phyloP scores from a whole-genome alignment of 2,329 filamentous ascomycete genomes.

The Acephala macrosclerotiorum region DNA sequence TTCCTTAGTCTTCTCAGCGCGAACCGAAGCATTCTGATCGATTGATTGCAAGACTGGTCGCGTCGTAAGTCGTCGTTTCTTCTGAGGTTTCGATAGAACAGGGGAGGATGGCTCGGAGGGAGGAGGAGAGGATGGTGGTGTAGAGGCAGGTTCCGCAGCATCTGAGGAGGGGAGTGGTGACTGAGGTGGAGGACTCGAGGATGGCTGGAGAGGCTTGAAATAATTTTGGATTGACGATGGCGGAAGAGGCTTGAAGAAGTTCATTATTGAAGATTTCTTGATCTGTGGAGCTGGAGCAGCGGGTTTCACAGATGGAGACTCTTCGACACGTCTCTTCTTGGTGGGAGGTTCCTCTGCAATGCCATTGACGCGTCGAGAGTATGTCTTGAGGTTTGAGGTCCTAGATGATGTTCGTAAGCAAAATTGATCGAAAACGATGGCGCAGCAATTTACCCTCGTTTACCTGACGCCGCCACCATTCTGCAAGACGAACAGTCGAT shows the following conservation, averaged over 20 bases:
- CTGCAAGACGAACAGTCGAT: neutral
- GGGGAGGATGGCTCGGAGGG: conserved; percentile 24
- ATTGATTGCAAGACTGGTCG: conserved; percentile 9
- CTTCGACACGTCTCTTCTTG: conserved; percentile 33
- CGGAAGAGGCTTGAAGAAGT: conserved; percentile 38
- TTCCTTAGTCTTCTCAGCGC: neutral
- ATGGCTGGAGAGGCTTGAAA: conserved; percentile 34
- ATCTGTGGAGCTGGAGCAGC: conserved; percentile 23
- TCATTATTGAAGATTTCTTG: conserved; percentile 35
- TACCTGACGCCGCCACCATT: neutral
- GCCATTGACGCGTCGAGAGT: conserved; percentile 36
- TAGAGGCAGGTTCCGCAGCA: conserved; percentile 24
- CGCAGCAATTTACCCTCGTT: neutral
- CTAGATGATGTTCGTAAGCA: conserved; percentile 24
- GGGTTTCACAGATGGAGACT: conserved; percentile 6
- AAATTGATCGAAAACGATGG: neutral
- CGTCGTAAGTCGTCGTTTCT: conserved; percentile 33
- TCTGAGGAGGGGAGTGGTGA: conserved; percentile 20
- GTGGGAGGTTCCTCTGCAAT: conserved; percentile 23
- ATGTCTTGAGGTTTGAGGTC: conserved; percentile 33
- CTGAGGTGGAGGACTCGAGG: conserved; percentile 28
- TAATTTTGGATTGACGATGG: conserved; percentile 34
- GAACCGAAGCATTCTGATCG: neutral
- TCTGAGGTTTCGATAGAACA: conserved; percentile 9
- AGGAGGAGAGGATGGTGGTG: conserved; percentile 26